phyloP scores from a whole-genome alignment of 2,329 filamentous ascomycete species.

The Aureobasidium sp. region DNA sequence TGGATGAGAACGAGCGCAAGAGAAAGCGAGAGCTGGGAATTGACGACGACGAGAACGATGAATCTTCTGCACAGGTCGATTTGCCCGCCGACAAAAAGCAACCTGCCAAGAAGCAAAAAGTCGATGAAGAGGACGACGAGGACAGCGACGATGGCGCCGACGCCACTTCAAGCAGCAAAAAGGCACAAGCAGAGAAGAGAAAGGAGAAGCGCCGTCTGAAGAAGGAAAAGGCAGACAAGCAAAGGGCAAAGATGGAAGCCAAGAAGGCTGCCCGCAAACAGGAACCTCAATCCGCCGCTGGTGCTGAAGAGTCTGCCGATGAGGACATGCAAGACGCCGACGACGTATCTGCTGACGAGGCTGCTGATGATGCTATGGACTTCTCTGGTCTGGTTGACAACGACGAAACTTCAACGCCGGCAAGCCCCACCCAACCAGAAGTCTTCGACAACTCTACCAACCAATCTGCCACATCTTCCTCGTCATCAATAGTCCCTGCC shows the following conservation, averaged over 20 bases:
- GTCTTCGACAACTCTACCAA: slow-evolving; percentile 34
- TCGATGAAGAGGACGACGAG: slow-evolving; percentile 22
- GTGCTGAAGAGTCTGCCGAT: slow-evolving; percentile 26
- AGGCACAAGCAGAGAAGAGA: slow-evolving; percentile 37
- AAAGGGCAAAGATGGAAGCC: slow-evolving; percentile 32
- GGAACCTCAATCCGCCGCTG: slow-evolving; percentile 22
- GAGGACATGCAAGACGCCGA: slow-evolving; percentile 24
- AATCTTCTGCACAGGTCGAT: slow-evolving; percentile 24
- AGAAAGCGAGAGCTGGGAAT: slow-evolving; percentile 63
- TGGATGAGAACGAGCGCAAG: slow-evolving; percentile 77
- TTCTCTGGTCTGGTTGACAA: slow-evolving; percentile 19
- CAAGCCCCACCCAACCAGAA: slow-evolving; percentile 32
- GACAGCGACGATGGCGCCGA: slow-evolving; percentile 19
- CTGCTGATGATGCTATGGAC: slow-evolving; percentile 23
- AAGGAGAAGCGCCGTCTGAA: slow-evolving; percentile 38
- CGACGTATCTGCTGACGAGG: slow-evolving; percentile 27
- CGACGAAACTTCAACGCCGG: slow-evolving; percentile 26
- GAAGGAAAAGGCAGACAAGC: slow-evolving; percentile 35
- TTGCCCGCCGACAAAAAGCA: slow-evolving; percentile 22
- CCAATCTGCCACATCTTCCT: slow-evolving; percentile 39
- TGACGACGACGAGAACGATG: slow-evolving; percentile 32
- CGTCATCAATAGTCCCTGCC: slow-evolving; percentile 39
- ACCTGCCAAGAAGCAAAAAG: slow-evolving; percentile 40
- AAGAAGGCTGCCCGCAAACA: slow-evolving; percentile 30
- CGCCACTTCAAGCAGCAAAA: slow-evolving; percentile 21